Conservation (phyloP, 1,284 basidiomycete genomes). For the Puccinia novopanici region DNA sequence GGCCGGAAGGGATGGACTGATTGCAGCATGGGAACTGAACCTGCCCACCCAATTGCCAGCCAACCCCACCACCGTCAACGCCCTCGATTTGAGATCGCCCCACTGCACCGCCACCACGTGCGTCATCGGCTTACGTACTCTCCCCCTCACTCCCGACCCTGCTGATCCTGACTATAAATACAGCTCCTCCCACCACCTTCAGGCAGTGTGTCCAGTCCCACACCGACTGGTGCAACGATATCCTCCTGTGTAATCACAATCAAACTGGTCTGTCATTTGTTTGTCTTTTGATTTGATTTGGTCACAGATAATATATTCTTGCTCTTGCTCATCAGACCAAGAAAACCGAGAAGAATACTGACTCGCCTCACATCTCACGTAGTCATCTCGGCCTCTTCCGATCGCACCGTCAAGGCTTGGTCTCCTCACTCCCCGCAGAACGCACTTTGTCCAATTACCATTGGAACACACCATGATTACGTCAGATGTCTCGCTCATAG, state of each 20-base stretch:
- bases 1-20: conserved; percentile 79
- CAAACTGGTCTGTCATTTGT: conserved; percentile 71
- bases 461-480: conserved; percentile 90
- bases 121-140: background rate
- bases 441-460: conserved; percentile 67
- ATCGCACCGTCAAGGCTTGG: conserved; percentile 93
- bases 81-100: conserved; percentile 39
- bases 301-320: background rate
- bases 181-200: conserved; percentile 58
- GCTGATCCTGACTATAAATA: conserved; percentile 12
- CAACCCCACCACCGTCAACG: background rate
- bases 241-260: conserved; percentile 86
- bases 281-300: background rate
- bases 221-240: conserved; percentile 95
- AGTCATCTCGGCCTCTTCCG: conserved; percentile 93
- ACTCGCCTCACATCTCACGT: conserved; percentile 17
- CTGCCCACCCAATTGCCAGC: conserved; percentile 53
- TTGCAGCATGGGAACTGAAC: conserved; percentile 86
- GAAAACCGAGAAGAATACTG: conserved; percentile 48
- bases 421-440: conserved; percentile 71
- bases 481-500: conserved; percentile 78
- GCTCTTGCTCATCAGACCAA: conserved; percentile 1
- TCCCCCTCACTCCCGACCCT: background rate
- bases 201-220: conserved; percentile 58
- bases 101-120: conserved; percentile 10